A percentile compares a stretch with the other conserved stretches of the same genome.
Conservation (phyloP, 163 green algal species). For the Trebouxia gelatinosa region DNA sequence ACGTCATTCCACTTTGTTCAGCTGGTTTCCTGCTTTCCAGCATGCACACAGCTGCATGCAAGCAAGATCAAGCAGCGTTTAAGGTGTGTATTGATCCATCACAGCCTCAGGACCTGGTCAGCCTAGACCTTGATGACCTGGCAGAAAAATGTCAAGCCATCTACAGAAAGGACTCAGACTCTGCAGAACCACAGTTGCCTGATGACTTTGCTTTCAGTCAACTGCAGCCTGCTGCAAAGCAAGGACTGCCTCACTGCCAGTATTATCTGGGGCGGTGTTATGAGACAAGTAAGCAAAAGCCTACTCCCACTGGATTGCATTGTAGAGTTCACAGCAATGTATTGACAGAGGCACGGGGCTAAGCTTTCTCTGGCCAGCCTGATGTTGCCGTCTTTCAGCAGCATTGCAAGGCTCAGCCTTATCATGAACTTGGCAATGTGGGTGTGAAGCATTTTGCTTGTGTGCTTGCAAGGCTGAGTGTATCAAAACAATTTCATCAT, state of each 20-base stretch:
- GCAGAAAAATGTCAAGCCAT: neutral
- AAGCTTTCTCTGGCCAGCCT: too few species aligned
- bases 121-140: neutral
- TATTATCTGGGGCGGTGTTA: slow-evolving; percentile 15
- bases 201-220: neutral
- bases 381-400: too few species aligned
- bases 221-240: neutral
- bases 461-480: neutral
- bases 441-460: neutral
- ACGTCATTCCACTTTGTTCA: neutral
- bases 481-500: neutral
- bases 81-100: neutral
- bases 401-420: neutral
- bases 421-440: neutral
- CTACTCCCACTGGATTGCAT: neutral
- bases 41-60: neutral
- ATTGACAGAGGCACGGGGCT: neutral
- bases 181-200: neutral
- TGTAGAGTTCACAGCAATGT: neutral
- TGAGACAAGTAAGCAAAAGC: neutral
- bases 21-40: neutral
- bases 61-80: too few species aligned
- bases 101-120: neutral
- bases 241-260: neutral
- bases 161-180: neutral